Evolutionary conservation across 768 basidiomycete species (phyloP).

Genomic region (Sarcomyxa edulis): DNA sequence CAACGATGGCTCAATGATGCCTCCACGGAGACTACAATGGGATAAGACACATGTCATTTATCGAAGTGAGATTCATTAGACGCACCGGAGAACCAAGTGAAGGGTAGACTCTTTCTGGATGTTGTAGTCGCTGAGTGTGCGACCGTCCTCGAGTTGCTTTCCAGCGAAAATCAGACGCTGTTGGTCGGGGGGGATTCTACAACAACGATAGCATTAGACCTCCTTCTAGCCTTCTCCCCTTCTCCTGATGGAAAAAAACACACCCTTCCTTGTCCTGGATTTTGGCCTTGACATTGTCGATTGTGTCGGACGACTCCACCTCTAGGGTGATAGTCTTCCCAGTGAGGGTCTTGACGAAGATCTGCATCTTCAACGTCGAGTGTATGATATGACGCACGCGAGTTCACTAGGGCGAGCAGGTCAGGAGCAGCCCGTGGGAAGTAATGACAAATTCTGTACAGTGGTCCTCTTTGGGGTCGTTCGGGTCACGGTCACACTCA

Average conservation of each 20-base stretch:
- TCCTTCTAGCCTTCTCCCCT: not conserved
- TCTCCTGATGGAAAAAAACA: slow-evolving; percentile 9
- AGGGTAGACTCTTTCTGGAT: slow-evolving; percentile 98
- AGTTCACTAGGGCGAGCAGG: slow-evolving; percentile 10
- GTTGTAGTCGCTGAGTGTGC: slow-evolving; percentile 95
- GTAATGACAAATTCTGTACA: too few species aligned
- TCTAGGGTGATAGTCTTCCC: slow-evolving; percentile 98
- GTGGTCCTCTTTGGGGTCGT: too few species aligned
- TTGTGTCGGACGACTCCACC: slow-evolving; percentile 95
- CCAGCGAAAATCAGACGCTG: slow-evolving; percentile 96
- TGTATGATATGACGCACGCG: slow-evolving; percentile 2
- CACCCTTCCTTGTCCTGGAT: slow-evolving; percentile 58
- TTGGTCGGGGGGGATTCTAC: slow-evolving; percentile 91
- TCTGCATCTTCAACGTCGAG: slow-evolving; percentile 38
- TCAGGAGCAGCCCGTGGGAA: slow-evolving; percentile 11
- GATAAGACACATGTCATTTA: not conserved
- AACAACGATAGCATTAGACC: not conserved
- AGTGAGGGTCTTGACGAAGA: slow-evolving; percentile 78
- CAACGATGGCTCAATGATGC: slow-evolving; percentile 98
- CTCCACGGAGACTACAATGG: slow-evolving; percentile 76
- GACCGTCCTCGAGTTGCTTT: slow-evolving; percentile 98
- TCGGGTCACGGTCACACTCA: too few species aligned
- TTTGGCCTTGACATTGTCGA: slow-evolving; percentile 89
- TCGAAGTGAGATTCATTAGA: slow-evolving; percentile 5
- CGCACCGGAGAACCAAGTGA: slow-evolving; percentile 92